Evolutionary conservation across 805 yeast species (phyloP), one percentile per base, ranked within the genome.

Genomic region (Pichia nanzhaoensis): DNA sequence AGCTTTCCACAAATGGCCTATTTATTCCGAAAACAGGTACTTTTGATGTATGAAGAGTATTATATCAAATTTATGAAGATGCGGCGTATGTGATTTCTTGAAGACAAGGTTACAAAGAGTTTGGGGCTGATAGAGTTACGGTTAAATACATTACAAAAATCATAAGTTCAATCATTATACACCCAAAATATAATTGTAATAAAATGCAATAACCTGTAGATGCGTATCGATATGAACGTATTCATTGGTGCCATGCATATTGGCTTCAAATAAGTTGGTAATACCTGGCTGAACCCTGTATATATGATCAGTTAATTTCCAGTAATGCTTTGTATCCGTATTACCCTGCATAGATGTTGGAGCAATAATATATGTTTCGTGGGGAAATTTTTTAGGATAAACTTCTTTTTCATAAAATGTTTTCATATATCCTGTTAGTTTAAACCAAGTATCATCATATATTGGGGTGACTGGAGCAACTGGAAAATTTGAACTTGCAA

Each of bases 321-420:
- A 81, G 61, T 80, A 84, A 55, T 74, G 69, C 46, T 69, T 66
- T 5, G 89, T 82, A 56, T 84, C 90, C 3, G 90, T 83, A 61
- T 82, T 82, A 10, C 82, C 88, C 3, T 84, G 69, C 73, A 78
- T 74, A 33, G 82, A 59, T 19, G 75, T 66, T 2, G 89, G 86
- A 3, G 82, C 69, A n/a, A 77, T 70, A 28, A 74, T 57, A 22
- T 55, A 46, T 1, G 14, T 19, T n/a, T 33, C 33, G 6, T 37
- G 37, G 8, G 43, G 16, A 36, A 56, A 55, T 40, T 44, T 50
- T 22, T 56, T 60, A 9, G 64, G 65, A 34, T 55, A 60, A 10
- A 55, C 68, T 47, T 72, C 57, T 22, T 80, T 78, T 58, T 82
- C 86, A 55, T 75, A 76, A 39, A 83, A 71, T 46, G 77, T 74